Evolutionary conservation across 164 flowering plant species (phyloP), one percentile per base, ranked within the genome.

Genomic region (Amborella trichopoda): DNA sequence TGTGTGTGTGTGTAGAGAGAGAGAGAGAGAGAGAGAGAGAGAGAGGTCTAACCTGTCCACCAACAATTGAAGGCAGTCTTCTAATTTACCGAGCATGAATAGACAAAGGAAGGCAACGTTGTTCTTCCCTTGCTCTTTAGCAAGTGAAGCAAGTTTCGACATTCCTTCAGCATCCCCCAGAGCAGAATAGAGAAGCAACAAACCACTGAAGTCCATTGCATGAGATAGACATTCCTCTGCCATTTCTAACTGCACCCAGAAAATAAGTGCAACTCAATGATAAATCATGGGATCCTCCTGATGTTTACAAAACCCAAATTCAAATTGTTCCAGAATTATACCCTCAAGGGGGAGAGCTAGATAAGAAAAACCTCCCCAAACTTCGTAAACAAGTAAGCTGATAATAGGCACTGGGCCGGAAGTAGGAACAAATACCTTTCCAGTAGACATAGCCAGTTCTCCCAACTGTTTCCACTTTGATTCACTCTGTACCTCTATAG

Each of bases 401-500:
- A 2, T 1, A n/a, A 32, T n/a, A 32, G 11, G 36, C 2, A 32
- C 36, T 32, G n/a, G 36, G n/a, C 1, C 1, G n/a, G 1, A 32
- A 32, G 11, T 1, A 10, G n/a, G n/a, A 34, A 17, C 30, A 21
- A 25, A 30, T 63, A 78, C 96, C 94, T 75, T 84, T 59, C 99
- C 99, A 59, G 72, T 58, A 12, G 99, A 84, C 87, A 93, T 80
- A 26, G 99, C 90, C 63, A 93, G 69, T 73, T 88, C 96, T 49
- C 99, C 96, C 65, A 93, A 69, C 54, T 93, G 95, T 76, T 88
- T 93, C 99, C 99, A 93, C 54, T 85, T 93, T 25, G 91, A 73
- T 56, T 87, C 99, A 57, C 94, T 93, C 44, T 83, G 73, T 40
- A 75, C 81, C 65, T 82, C 95, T 23, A 50, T 22, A 1, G 96